Base-by-base conservation (phyloP, 1,284 basidiomycete species). In the Takashimella koratensis region DNA sequence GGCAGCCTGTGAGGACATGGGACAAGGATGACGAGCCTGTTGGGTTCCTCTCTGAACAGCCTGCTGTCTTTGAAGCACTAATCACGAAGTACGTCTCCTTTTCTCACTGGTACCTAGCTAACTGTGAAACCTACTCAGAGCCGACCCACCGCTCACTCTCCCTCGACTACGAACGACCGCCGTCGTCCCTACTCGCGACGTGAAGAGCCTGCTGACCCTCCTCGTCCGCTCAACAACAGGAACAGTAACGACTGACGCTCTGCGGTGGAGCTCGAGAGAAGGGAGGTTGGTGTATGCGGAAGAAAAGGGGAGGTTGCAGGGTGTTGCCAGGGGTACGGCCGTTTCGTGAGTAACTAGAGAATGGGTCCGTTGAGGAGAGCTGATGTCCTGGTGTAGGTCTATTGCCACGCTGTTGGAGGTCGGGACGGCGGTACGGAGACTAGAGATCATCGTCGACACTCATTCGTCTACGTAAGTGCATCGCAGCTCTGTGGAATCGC, bases 391-490 rank as follows among this genome's bases (percentile, higher is more conserved):
- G 16, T 3, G 16, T 41, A 68, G 65, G 1, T 43, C 61, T n/a
- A 45, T 59, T 5, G 43, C 49, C 21, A 26, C 21, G 5, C 65
- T 67, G 27, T 50, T 70, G 22, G 52, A 54, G 11, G 65, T 73
- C 11, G 70, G 64, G 0, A 73, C 67, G 1, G 57, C 62, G 1
- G 54, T 73, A 11, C 55, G 71, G 10, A 52, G 72, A 8, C 46
- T 74, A 20, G 72, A 74, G 48, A 57, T 69, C 11, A 58, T 72
- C n/a, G 52, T 70, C 11, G 65, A 70, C 40, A 56, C 53, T 19
- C 63, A 69, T 24, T 63, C 58, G 50, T 40, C 56, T 4, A 57
- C 55, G 71, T 70, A 40, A 52, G 70, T 57, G 4, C 0, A 22
- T 11, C 5, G 16, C 25, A 23, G 4, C 3, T 25, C 10, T 24